Evolutionary conservation across 768 basidiomycete species (phyloP).

Genomic region (Gloeostereum incarnatum): DNA sequence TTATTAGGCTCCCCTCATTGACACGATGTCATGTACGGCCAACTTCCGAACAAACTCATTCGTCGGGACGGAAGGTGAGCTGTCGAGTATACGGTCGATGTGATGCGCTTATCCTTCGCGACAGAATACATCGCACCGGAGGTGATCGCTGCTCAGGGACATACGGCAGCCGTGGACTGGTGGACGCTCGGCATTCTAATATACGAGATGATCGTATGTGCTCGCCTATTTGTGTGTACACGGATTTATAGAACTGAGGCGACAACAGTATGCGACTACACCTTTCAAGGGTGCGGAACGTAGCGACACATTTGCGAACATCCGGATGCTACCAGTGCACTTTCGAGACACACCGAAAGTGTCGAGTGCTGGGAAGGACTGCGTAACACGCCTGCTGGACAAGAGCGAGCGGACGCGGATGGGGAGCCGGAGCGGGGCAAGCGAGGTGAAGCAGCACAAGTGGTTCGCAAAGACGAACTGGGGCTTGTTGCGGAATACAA

Average conservation of each 20-base stretch:
- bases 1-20: conserved; percentile 78
- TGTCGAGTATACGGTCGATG: conserved; percentile 11
- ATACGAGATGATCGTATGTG: conserved; percentile 96
- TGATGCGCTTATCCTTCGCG: conserved; percentile 7
- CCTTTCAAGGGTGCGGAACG: conserved; percentile 97
- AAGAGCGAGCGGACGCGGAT: conserved; percentile 86
- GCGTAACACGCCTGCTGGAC: conserved; percentile 78
- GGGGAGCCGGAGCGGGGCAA: conserved; percentile 90
- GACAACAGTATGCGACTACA: conserved; percentile 84
- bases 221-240: conserved; percentile 19
- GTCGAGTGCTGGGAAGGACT: conserved; percentile 82
- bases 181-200: conserved; percentile 98
- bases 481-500: conserved; percentile 88
- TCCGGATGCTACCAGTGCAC: conserved; percentile 74
- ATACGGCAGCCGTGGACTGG: conserved; percentile 99
- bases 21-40: conserved; percentile 95
- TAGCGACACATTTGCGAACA: conserved; percentile 93
- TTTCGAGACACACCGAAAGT: conserved; percentile 84
- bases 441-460: conserved; percentile 97
- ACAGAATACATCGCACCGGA: conserved; percentile 98
- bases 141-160: conserved; percentile 93
- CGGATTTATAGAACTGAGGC: conserved; percentile 8
- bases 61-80: conserved; percentile 94
- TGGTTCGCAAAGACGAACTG: conserved; percentile 97
- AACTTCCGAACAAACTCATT: conserved; percentile 99